These are phyloP conservation scores for Aureobasidium lini DNA, from an alignment of 2,329 filamentous ascomycete genomes.

Conservation along the genomic window DNA sequence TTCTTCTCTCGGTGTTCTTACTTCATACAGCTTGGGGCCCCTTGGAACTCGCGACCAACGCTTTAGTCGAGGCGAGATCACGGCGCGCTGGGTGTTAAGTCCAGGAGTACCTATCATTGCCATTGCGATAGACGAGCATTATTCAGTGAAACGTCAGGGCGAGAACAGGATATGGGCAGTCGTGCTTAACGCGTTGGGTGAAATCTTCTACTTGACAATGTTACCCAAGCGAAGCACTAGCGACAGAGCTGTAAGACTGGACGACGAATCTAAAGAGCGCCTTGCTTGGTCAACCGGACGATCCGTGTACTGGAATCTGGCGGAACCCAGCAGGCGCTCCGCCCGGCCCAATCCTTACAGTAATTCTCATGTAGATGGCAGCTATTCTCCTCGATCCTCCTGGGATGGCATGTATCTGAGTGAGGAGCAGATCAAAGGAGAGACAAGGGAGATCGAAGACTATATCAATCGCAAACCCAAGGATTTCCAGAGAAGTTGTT, in stretches of 20 bases:
- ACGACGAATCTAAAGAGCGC: constrained; percentile 50
- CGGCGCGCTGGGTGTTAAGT: constrained; percentile 80
- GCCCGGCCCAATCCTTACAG: constrained; percentile 67
- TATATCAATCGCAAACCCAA: constrained; percentile 66
- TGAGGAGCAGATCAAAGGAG: constrained; percentile 62
- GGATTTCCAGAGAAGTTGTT: constrained; percentile 69
- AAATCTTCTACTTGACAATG: constrained; percentile 76
- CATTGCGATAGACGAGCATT: constrained; percentile 76
- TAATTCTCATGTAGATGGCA: constrained; percentile 56
- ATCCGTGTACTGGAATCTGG: constrained; percentile 69
- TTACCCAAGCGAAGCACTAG: constrained; percentile 50
- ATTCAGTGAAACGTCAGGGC: constrained; percentile 61
- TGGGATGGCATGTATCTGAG: constrained; percentile 64
- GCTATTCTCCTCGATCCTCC: constrained; percentile 75
- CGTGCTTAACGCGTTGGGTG: constrained; percentile 85
- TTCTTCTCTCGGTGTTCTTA: constrained; percentile 75
- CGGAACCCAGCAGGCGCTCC: constrained; percentile 68
- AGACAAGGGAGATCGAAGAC: constrained; percentile 73
- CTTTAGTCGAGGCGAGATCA: constrained; percentile 67
- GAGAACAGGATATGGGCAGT: constrained; percentile 79
- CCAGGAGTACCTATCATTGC: constrained; percentile 87
- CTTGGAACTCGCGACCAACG: constrained; percentile 46
- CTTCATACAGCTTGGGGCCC: constrained; percentile 62
- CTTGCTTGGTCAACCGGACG: constrained; percentile 76
- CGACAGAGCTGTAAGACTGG: constrained; percentile 21